Percentiles rank a stretch among this genome's conserved stretches.
Evolutionary conservation across 2,329 filamentous ascomycete species (phyloP).

Genomic region (Xylaria sp.): DNA sequence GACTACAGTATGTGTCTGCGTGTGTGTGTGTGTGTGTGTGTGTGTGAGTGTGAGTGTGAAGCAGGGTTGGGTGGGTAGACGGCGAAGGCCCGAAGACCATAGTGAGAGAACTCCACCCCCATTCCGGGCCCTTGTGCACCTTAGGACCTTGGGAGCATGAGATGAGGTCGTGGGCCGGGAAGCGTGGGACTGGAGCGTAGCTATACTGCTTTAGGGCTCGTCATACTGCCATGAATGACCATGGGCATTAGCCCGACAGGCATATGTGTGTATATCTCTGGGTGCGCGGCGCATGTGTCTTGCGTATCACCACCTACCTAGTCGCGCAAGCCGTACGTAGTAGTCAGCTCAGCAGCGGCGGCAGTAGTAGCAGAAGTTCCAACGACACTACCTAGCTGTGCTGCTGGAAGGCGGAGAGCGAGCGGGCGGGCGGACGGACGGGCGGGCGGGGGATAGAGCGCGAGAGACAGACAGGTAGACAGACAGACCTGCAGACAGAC

Average conservation of each 20-base stretch:
- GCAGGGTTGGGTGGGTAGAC: slow-evolving; percentile 33
- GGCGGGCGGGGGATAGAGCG: no score
- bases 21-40: no score
- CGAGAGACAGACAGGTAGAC: no score
- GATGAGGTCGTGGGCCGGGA: slow-evolving; percentile 22
- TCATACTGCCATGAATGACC: slow-evolving; percentile 6
- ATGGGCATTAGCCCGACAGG: slow-evolving; percentile 11
- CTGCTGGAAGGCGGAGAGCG: slow-evolving; percentile 3
- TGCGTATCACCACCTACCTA: not conserved
- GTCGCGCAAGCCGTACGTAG: no score
- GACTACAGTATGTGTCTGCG: slow-evolving; percentile 16
- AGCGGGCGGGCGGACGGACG: no score
- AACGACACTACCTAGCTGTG: not conserved
- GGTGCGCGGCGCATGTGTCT: not conserved
- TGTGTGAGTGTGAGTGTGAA: no score
- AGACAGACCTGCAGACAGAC: no score
- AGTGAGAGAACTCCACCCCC: slow-evolving; percentile 28
- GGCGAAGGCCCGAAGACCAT: slow-evolving; percentile 30
- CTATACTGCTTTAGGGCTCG: slow-evolving; percentile 5
- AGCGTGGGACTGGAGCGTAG: slow-evolving; percentile 5
- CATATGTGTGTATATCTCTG: no score
- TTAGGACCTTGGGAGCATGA: slow-evolving; percentile 12
- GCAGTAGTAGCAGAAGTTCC: not conserved
- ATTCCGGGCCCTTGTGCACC: slow-evolving; percentile 22
- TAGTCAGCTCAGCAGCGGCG: not conserved